These are phyloP conservation scores for Parasitella parasitica DNA, from an alignment of 371 early-diverging fungal species.

Conservation along the genomic window DNA sequence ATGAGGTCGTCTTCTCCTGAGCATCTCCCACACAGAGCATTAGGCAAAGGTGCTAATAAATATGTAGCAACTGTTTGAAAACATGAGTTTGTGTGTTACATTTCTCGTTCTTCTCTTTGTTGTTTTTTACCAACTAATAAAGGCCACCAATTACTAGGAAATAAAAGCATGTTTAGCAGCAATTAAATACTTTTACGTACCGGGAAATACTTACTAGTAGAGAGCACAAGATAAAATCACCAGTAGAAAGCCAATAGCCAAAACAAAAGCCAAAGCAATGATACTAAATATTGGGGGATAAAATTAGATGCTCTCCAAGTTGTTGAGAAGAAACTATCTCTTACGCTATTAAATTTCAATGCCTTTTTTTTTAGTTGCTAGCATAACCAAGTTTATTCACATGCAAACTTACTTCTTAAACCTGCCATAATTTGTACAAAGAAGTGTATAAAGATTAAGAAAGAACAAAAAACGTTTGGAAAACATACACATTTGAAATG, in stretches of 20 bases:
- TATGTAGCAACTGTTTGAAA: slow-evolving; percentile 68
- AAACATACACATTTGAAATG: not conserved
- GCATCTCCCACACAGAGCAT: slow-evolving; percentile 77
- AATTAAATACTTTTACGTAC: not conserved
- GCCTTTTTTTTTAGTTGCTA: not conserved
- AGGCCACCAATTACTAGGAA: slow-evolving; percentile 90
- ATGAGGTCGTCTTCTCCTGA: slow-evolving; percentile 74
- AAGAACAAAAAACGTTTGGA: not conserved
- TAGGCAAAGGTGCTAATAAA: slow-evolving; percentile 88
- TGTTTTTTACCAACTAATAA: slow-evolving; percentile 68
- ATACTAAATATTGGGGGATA: slow-evolving; percentile 45
- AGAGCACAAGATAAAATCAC: slow-evolving; percentile 93
- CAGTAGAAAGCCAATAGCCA: slow-evolving; percentile 87
- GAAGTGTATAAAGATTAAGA: not conserved
- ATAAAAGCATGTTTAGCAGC: not conserved
- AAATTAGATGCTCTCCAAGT: no score
- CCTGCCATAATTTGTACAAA: slow-evolving; percentile 16
- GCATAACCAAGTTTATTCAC: not conserved
- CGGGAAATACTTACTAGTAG: slow-evolving; percentile 59
- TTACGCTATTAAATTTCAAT: slow-evolving; percentile 12
- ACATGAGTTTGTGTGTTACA: not conserved
- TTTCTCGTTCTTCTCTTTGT: not conserved
- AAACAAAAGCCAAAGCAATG: slow-evolving; percentile 81
- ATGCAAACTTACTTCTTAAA: slow-evolving; percentile 19
- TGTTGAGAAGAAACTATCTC: no score